Percentiles rank a stretch among this genome's conserved stretches.
Conservation (phyloP, 495 filamentous ascomycete species). For the Massariosphaeria phaeospora region DNA sequence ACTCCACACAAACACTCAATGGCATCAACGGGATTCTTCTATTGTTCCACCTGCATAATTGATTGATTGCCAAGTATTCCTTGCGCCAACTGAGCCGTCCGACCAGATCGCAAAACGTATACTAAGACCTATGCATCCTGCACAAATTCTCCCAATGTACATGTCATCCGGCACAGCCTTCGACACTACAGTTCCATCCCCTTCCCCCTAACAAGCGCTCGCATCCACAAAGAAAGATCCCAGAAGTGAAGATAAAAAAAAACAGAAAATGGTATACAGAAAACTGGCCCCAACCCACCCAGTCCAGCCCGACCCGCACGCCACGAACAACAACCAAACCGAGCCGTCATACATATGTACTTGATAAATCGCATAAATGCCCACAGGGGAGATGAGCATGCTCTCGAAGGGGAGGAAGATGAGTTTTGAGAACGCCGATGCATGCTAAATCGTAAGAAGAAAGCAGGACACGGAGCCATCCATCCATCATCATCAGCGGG, state of each 20-base stretch:
- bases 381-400: too few relatives aligned
- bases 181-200: neutral
- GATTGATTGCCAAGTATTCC: too few relatives aligned
- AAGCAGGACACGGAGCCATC: neutral
- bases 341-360: neutral
- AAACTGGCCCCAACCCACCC: neutral
- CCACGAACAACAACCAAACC: neutral
- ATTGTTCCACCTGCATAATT: too few relatives aligned
- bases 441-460: neutral
- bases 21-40: too few relatives aligned
- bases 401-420: too few relatives aligned
- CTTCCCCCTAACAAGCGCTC: neutral
- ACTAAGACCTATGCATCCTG: too few relatives aligned
- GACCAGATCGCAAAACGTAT: too few relatives aligned
- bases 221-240: neutral
- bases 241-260: neutral
- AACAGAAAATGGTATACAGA: conserved; percentile 1
- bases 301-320: too few relatives aligned
- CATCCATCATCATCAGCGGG: neutral
- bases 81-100: too few relatives aligned
- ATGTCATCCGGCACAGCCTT: conserved; percentile 14
- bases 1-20: too few relatives aligned
- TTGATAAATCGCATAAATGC: neutral
- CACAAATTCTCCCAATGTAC: too few relatives aligned
- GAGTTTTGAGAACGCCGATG: neutral